Evolutionary conservation across 768 basidiomycete genomes (phyloP).

Genomic region (Asterophora lycoperdoides): DNA sequence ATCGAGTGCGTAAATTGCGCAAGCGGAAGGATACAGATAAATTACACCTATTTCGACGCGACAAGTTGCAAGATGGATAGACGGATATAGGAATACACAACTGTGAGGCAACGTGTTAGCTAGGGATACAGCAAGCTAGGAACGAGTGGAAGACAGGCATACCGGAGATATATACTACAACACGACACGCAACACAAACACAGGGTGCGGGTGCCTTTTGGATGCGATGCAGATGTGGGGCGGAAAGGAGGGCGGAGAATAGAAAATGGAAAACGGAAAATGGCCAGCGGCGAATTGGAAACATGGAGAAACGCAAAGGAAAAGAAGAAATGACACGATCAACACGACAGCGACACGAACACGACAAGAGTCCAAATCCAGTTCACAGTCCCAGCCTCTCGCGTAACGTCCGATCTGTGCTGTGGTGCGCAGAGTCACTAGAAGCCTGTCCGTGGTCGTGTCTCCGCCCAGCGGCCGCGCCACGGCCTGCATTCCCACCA

Average conservation of each 20-base stretch:
- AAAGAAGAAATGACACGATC: not conserved
- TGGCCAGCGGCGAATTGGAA: too few relatives aligned
- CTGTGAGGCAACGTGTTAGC: conserved; percentile 20
- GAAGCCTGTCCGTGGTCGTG: conserved; percentile 30
- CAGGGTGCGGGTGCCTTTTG: conserved; percentile 7
- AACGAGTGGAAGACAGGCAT: conserved; percentile 8
- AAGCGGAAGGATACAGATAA: not conserved
- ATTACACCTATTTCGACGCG: not conserved
- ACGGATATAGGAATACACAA: conserved; percentile 23
- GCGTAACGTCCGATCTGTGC: conserved; percentile 76
- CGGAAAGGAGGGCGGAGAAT: not conserved
- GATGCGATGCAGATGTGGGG: conserved; percentile 1
- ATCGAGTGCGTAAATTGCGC: too few relatives aligned
- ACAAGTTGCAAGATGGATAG: not conserved
- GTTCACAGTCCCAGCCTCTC: conserved; percentile 77
- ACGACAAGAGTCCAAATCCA: not conserved
- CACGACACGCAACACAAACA: conserved; percentile 3
- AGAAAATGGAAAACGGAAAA: not conserved
- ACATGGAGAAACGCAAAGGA: too few relatives aligned
- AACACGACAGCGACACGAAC: not conserved
- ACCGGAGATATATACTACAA: conserved; percentile 26
- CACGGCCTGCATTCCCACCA: conserved; percentile 29
- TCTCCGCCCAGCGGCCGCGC: conserved; percentile 19
- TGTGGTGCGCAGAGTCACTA: conserved; percentile 28
- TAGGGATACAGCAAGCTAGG: conserved; percentile 20